Conservation (phyloP, 108 stramenopile genomes). For the Nitzschia inconspicua region DNA sequence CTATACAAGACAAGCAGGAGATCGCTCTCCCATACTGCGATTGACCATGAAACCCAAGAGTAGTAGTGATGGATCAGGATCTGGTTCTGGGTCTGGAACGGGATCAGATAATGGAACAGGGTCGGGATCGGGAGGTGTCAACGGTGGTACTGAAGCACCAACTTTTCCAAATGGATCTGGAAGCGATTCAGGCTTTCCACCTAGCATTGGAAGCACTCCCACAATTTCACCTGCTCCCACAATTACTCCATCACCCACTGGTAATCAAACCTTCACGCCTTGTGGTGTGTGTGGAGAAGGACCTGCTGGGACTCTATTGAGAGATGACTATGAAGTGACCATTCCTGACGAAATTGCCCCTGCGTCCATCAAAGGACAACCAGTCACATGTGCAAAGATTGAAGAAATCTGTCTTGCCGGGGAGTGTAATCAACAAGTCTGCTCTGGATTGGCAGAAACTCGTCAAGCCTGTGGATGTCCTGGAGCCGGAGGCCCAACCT, state of each 20-base stretch:
- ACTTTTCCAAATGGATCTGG: not conserved
- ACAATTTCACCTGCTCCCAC: not conserved
- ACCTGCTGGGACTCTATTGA: not conserved
- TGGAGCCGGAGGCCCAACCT: too few relatives aligned
- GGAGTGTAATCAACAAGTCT: too few relatives aligned
- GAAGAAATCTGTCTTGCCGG: not conserved
- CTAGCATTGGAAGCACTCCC: not conserved
- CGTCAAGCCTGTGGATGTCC: too few relatives aligned
- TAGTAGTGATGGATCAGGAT: too few relatives aligned
- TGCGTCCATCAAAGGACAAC: not conserved
- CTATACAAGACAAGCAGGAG: not conserved
- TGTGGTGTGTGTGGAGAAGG: too few relatives aligned
- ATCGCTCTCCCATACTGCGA: too few relatives aligned
- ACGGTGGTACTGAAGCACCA: not conserved
- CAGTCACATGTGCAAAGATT: not conserved
- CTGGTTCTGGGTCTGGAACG: too few relatives aligned
- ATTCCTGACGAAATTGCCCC: not conserved
- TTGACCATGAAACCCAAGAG: too few relatives aligned
- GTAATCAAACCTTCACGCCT: too few relatives aligned
- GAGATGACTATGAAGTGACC: not conserved
- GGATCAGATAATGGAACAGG: too few relatives aligned
- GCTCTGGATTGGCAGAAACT: too few relatives aligned
- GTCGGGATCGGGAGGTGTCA: too few relatives aligned
- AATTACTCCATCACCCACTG: not conserved
- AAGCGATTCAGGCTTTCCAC: not conserved